Evolutionary conservation across 164 flowering plant species (phyloP), one percentile per base, ranked within the genome.

Genomic region (Vitis rotundifolia): DNA sequence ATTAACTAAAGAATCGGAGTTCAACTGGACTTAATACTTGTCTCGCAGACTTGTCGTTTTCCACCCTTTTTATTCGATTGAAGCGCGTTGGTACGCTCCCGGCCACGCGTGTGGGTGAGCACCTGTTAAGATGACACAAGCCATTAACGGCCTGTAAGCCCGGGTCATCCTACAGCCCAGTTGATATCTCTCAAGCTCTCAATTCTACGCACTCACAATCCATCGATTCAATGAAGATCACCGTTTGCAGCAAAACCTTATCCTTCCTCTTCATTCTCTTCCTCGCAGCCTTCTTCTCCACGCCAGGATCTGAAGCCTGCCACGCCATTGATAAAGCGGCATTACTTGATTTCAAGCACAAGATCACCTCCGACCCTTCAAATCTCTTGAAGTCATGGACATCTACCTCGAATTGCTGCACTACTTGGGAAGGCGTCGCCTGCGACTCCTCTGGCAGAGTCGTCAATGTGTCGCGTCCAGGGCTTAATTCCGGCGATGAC

Each of bases 381-480:
- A 7, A 64, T 1, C 76, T 89, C 0, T 69, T 89, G 9, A 26
- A 11, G 2, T 69, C 89, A 16, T 91, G 97, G 97, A 73, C 18
- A 0, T 29, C 74, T 4, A 69, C 84, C 54, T 71, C 88, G 0
- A 82, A 87, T 61, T 88, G 94, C 76, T 91, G 92, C 87, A 69
- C 60, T 11, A 1, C 76, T 3, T 89, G 92, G 97, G 81, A 72
- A 3, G 92, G 97, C 49, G 71, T 90, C 8, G 69, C 68, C 7
- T 89, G 97, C 37, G 82, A 85, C 52, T 22, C 76, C 59, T 53
- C 73, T 4, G 85, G 84, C 13, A 63, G 92, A 18, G 94, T 89
- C 53, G 77, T 84, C 55, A 84, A 80, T 57, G 61, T 91, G 59
- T 63, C 91, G 0, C 86, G 92, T 0, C 72, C 96, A 0, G 92